phyloP scores from a whole-genome alignment of 257 asterid genomes.

The Plantago elongata region DNA sequence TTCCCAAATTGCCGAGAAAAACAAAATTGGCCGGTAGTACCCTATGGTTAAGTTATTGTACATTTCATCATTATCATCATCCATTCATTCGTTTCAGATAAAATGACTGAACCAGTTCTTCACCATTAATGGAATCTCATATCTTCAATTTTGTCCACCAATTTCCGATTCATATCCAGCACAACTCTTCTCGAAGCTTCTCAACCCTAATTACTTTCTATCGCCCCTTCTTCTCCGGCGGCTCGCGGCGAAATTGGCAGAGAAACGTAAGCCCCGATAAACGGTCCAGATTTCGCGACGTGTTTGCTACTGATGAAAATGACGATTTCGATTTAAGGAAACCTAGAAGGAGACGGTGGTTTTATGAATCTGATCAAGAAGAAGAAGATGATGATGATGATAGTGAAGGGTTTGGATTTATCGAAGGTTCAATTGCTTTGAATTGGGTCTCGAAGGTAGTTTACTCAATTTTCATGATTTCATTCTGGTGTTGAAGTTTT shows the following conservation, averaged over 20 bases:
- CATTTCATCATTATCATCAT: neutral
- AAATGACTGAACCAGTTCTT: neutral
- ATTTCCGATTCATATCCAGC: slow-evolving; percentile 30
- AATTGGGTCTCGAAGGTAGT: slow-evolving; percentile 59
- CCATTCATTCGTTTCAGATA: no score
- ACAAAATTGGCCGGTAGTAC: slow-evolving; percentile 22
- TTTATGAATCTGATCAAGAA: slow-evolving; percentile 34
- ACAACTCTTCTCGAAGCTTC: slow-evolving; percentile 13
- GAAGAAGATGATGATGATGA: slow-evolving; percentile 40
- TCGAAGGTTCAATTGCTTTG: slow-evolving; percentile 48
- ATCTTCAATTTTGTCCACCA: slow-evolving; percentile 29
- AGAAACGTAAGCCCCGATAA: slow-evolving; percentile 23
- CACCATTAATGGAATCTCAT: slow-evolving; percentile 35
- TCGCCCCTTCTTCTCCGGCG: slow-evolving; percentile 30
- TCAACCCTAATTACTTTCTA: neutral
- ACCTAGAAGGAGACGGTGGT: slow-evolving; percentile 68
- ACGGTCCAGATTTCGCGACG: slow-evolving; percentile 37
- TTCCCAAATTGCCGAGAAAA: neutral
- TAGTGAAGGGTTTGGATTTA: slow-evolving; percentile 41
- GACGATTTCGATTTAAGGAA: slow-evolving; percentile 43
- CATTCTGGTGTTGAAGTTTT: no score
- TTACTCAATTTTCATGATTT: neutral
- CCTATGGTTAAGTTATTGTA: slow-evolving; percentile 15
- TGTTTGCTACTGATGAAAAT: slow-evolving; percentile 29
- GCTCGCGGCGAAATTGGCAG: slow-evolving; percentile 45